Base-by-base conservation (phyloP, 148 eudicot genomes). In the Rhododendron vialii region DNA sequence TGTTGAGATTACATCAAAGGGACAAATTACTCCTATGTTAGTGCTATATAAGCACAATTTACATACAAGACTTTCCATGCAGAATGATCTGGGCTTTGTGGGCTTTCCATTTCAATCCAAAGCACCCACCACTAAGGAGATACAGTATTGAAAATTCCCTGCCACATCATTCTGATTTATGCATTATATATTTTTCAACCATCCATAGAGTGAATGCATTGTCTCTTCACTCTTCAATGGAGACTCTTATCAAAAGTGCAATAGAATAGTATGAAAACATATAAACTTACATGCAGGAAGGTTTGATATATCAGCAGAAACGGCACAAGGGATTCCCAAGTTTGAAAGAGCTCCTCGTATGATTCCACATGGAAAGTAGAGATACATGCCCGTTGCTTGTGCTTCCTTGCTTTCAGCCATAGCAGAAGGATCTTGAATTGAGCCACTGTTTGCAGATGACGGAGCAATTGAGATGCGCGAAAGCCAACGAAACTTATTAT, bases 361-460 rank as follows among this genome's bases (percentile, higher is more conserved):
- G 87, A 97, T 97, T 86, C 99, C 99, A 93, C 99, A 97, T 10
- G 99, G 99, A 81, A 97, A 97, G 90, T 97, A 95, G 83, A 97
- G 98, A 92, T 94, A 97, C 98, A 97, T 93, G 83, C 96, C 94
- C 41, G 98, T 92, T 41, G 98, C 95, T 90, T 95, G 96, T 43
- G 96, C 94, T 88, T 93, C 93, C 85, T 94, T 95, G 92, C 91
- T 97, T 84, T 91, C 98, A 48, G 87, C 91, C 87, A 89, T 85
- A 38, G 91, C 82, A 35, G 94, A 85, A 80, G 92, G 91, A 89
- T 95, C 98, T 92, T 88, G 93, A 89, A 92, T 61, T 47, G 90
- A 78, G 84, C 82, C 90, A 63, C 91, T 33, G 33, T 88, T 88
- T 59, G 91, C 96, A 81, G 90, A 41, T 41, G 95, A 87, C 35